Base-by-base conservation (phyloP, 169 alveolate species). In the Plasmodium fragile region DNA sequence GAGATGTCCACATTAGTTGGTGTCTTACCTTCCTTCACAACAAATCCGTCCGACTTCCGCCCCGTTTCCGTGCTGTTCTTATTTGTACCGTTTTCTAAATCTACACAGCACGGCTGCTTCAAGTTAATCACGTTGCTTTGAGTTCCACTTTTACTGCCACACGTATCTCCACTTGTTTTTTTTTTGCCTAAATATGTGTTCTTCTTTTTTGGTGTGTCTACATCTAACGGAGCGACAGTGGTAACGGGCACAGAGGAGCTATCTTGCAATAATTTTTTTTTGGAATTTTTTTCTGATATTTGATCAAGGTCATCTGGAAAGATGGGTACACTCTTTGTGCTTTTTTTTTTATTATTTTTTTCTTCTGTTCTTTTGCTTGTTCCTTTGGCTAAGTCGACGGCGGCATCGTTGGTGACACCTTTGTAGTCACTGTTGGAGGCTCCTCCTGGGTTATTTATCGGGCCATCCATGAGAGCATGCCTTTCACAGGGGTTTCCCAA, bases 291-390 rank as follows among this genome's bases (percentile, higher is more conserved):
- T 52, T 78, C 89, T 13, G 81, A 73, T 13, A 55, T 80, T 75
- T 69, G 30, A 41, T 91, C 94, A 32, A 91, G 59, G 39, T 91
- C 94, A 71, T 91, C 94, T 5, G 94, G 94, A 65, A 91, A 91
- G 4, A 91, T 81, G 28, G 94, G 94, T 4, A 80, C 30, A 55
- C 53, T 41, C 3, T 28, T 39, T 79, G 13, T 79, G 16, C 30
- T 22, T 43, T 79, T 79, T 25, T 43, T 16, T 43, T 75, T 75
- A 16, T 36, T 16, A 36, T 32, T 75, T 10, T 32, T 75, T 75
- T 75, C 59, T 75, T 75, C 59, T 75, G 30, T 75, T 5, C n/a
- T 75, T 25, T 75, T 34, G 49, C 5, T 41, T 28, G 13, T 75
- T 41, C 59, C 69, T 32, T 75, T 75, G 65, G 25, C 18, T 75